Evolutionary conservation across 495 filamentous ascomycete species (phyloP).

Genomic region (Aspergillus olivimuriae): DNA sequence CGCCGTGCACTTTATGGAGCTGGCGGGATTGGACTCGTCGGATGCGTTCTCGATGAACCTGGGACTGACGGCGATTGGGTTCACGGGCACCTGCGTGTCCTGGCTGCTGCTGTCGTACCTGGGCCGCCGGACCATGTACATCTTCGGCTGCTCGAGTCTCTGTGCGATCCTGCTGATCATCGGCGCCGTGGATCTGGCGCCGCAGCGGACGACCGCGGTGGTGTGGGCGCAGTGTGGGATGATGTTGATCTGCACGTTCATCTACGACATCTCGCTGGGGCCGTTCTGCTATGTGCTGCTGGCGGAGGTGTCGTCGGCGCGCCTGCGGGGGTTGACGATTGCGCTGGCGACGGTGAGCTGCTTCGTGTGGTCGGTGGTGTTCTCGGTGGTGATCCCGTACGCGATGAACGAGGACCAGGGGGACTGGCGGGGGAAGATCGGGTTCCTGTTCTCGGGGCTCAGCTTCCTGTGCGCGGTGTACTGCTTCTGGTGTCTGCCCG

Average conservation of each 20-base stretch:
- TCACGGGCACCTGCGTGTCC: slow-evolving; percentile 56
- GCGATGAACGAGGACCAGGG: slow-evolving; percentile 58
- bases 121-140: slow-evolving; percentile 50
- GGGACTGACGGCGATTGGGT: slow-evolving; percentile 60
- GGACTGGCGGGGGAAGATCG: slow-evolving; percentile 58
- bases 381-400: slow-evolving; percentile 61
- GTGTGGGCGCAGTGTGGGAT: slow-evolving; percentile 51
- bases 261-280: slow-evolving; percentile 55
- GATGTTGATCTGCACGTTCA: slow-evolving; percentile 52
- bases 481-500: slow-evolving; percentile 52
- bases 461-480: slow-evolving; percentile 33
- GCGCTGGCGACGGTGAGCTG: slow-evolving; percentile 54
- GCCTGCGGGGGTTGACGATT: slow-evolving; percentile 57
- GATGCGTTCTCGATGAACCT: slow-evolving; percentile 60
- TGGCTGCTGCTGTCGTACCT: slow-evolving; percentile 58
- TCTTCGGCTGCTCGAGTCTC: slow-evolving; percentile 41
- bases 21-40: slow-evolving; percentile 52
- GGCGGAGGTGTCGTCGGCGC: slow-evolving; percentile 53
- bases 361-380: slow-evolving; percentile 50
- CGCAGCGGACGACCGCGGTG: slow-evolving; percentile 25
- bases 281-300: slow-evolving; percentile 59
- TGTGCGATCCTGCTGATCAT: slow-evolving; percentile 50
- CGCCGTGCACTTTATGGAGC: slow-evolving; percentile 43
- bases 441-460: slow-evolving; percentile 59
- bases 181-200: slow-evolving; percentile 50